phyloP scores from a whole-genome alignment of 2,329 filamentous ascomycete species.

The Aspergillus fumigatiaffinis region DNA sequence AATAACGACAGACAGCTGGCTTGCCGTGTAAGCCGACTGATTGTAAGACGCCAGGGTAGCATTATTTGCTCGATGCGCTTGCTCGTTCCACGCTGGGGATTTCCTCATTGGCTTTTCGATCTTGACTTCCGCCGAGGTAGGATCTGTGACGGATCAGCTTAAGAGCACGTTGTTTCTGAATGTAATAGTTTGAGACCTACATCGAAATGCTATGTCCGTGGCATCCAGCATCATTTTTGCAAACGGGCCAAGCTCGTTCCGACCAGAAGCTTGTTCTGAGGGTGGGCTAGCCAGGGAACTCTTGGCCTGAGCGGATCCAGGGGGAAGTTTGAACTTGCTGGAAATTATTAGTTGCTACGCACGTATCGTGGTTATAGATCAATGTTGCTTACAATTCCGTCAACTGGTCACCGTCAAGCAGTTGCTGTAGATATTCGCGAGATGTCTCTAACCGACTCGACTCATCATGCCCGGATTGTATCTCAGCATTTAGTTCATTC shows the following conservation, averaged over 20 bases:
- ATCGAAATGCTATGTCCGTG: constrained; percentile 43
- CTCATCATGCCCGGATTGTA: constrained; percentile 50
- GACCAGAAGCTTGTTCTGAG: constrained; percentile 21
- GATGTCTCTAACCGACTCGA: constrained; percentile 67
- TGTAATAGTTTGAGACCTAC: constrained; percentile 25
- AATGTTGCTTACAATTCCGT: constrained; percentile 39
- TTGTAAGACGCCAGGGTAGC: constrained; percentile 39
- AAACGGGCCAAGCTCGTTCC: constrained; percentile 47
- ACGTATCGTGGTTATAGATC: constrained; percentile 4
- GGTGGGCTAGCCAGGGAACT: constrained; percentile 13
- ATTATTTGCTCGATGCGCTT: constrained; percentile 34
- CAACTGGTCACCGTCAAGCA: constrained; percentile 66
- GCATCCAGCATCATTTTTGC: constrained; percentile 51
- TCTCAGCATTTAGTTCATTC: constrained; percentile 68
- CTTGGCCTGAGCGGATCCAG: constrained; percentile 19
- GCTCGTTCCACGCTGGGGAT: constrained; percentile 20
- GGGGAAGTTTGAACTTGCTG: constrained; percentile 43
- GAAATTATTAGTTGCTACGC: constrained; percentile 10
- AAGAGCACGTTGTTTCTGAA: neutral
- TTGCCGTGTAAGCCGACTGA: constrained; percentile 17
- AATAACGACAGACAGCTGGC: constrained; percentile 46
- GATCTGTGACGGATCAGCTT: constrained; percentile 28
- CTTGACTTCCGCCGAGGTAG: constrained; percentile 25
- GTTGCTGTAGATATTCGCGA: constrained; percentile 68
- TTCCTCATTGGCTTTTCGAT: constrained; percentile 19